Evolutionary conservation across 2,329 filamentous ascomycete species (phyloP), one percentile per base, ranked within the genome.

Genomic region (Sphaerulina musiva): DNA sequence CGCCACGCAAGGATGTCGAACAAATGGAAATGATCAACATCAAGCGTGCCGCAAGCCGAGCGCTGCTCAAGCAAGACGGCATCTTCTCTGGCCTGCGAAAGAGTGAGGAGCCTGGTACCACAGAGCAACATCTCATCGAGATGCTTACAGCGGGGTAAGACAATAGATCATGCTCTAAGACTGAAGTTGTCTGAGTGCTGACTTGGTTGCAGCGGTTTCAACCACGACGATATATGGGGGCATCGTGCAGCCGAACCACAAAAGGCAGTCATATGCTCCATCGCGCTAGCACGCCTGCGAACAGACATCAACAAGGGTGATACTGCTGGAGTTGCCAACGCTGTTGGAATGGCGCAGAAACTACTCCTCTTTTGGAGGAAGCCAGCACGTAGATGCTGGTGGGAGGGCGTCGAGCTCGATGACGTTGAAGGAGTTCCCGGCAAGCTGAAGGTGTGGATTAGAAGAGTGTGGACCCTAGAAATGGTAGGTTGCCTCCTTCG

Each of bases 291-390:
- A 36, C 85, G 93, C 62, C 80, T 98, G 63, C 86, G 93, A 51
- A 97, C 90, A 56, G 93, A 97, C 65, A 68, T 68, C 51, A 65
- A 66, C 51, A 65, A 66, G 34, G 80, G 89, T 51, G 89, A 91
- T 63, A 85, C 84, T 65, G 77, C 87, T 48, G 84, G 80, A 62
- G 90, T 85, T 66, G 82, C 76, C 65, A 84, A 82, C 69, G 87
- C 89, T 0, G 89, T 97, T 14, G 92, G 92, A 49, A 98, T 98
- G 93, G 93, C 93, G 10, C 93, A 98, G 72, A 98, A 98, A 75
- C 80, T 98, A 45, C 79, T 98, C 11, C 80, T 98, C 3, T 98
- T 98, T 77, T 98, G 93, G 93, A 83, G 93, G 62, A 98, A 98
- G 74, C 93, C 93, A 12, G 93, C 93, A 11, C 79, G 93, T 57